These are phyloP conservation scores for Obelidium mucronatum DNA, from an alignment of 192 early-diverging fungal species.

Conservation along the genomic window DNA sequence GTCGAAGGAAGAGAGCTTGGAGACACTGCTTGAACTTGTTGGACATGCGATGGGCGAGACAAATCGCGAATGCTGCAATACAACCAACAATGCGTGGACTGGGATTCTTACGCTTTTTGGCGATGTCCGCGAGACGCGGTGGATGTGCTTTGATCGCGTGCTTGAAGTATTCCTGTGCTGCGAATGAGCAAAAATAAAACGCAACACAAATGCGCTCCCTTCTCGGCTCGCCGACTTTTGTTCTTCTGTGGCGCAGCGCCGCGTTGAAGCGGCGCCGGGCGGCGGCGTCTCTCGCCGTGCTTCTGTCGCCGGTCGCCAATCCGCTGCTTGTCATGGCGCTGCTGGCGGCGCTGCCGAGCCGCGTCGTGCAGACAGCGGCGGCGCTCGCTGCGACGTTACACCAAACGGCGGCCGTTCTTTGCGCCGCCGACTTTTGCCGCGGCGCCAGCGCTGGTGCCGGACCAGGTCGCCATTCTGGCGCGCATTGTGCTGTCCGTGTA, in stretches of 20 bases:
- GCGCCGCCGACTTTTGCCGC: not conserved
- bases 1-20: too few relatives aligned
- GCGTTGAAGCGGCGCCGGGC: slow-evolving; percentile 6
- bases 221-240: slow-evolving; percentile 1
- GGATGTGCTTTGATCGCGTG: too few relatives aligned
- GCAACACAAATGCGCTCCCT: too few relatives aligned
- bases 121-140: too few relatives aligned
- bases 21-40: too few relatives aligned
- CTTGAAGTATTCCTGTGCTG: too few relatives aligned
- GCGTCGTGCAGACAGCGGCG: not conserved
- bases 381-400: not conserved
- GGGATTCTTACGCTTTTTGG: too few relatives aligned
- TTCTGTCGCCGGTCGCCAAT: slow-evolving; percentile 16
- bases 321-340: slow-evolving; percentile 11
- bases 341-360: not conserved
- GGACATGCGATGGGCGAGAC: too few relatives aligned
- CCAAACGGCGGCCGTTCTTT: not conserved
- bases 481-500: slow-evolving; percentile 15
- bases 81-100: too few relatives aligned
- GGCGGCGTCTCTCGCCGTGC: not conserved
- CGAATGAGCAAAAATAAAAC: too few relatives aligned
- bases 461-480: slow-evolving; percentile 13
- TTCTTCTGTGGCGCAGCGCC: slow-evolving; percentile 26
- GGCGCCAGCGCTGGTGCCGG: not conserved
- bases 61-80: too few relatives aligned